Conservation (phyloP, 179 eudicot species). For the Silene vulgaris region DNA sequence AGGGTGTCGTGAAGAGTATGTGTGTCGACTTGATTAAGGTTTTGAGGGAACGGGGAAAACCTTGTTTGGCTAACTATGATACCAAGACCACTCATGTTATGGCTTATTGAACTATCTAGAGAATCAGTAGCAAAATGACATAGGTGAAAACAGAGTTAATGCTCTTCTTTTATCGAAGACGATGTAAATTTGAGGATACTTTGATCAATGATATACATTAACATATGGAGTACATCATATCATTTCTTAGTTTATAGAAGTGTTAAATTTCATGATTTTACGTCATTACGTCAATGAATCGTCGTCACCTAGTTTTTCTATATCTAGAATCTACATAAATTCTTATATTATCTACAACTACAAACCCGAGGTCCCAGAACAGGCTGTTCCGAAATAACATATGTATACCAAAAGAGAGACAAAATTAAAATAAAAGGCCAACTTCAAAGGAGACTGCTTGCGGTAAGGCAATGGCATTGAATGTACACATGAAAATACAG, state of each 20-base stretch:
- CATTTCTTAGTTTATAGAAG: neutral
- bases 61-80: constrained; percentile 50
- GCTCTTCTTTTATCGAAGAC: neutral
- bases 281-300: too few relatives aligned
- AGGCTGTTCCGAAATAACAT: too few relatives aligned
- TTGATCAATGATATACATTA: neutral
- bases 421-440: too few relatives aligned
- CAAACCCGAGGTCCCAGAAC: too few relatives aligned
- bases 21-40: constrained; percentile 58
- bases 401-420: too few relatives aligned
- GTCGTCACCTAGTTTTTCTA: too few relatives aligned
- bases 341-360: too few relatives aligned
- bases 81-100: constrained; percentile 73
- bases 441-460: too few relatives aligned
- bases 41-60: constrained; percentile 46
- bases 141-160: neutral
- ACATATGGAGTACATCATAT: neutral
- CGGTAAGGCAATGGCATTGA: neutral
- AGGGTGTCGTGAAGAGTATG: constrained; percentile 59
- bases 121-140: neutral
- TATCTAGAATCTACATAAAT: too few relatives aligned
- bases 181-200: neutral
- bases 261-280: too few relatives aligned
- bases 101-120: constrained; percentile 35
- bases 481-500: neutral